Percentiles rank a stretch among this genome's conserved stretches.
Evolutionary conservation across 768 basidiomycete genomes (phyloP).

Genomic region (Cystobasidium ongulense): DNA sequence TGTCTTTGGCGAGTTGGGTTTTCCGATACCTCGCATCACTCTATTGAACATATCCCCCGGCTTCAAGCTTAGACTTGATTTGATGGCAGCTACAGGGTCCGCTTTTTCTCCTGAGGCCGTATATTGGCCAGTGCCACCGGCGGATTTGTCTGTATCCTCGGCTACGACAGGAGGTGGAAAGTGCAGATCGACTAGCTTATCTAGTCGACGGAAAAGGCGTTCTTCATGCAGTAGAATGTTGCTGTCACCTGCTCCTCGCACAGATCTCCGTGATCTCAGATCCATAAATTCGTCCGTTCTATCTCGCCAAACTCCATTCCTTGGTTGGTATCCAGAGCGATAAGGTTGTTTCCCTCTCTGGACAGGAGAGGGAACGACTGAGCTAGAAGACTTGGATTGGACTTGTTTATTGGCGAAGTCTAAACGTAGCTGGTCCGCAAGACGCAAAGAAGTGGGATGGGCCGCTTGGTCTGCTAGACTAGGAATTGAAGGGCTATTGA

Average conservation of each 20-base stretch:
- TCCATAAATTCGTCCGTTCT: conserved; percentile 74
- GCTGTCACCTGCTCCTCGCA: conserved; percentile 61
- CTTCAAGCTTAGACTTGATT: background rate
- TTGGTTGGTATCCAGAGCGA: conserved; percentile 86
- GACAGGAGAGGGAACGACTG: background rate
- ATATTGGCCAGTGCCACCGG: conserved; percentile 64
- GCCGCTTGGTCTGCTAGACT: background rate
- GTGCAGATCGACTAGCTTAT: conserved; percentile 49
- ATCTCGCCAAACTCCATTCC: conserved; percentile 61
- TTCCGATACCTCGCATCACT: conserved; percentile 5
- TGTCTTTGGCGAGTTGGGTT: background rate
- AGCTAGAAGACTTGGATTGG: background rate
- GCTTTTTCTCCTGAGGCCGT: conserved; percentile 44
- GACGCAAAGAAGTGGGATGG: conserved; percentile 3
- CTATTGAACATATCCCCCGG: conserved; percentile 19
- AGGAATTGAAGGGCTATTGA: background rate
- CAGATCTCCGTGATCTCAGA: conserved; percentile 45
- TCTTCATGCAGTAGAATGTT: background rate
- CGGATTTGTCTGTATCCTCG: conserved; percentile 41
- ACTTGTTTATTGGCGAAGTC: conserved; percentile 24
- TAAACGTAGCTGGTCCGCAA: conserved; percentile 25
- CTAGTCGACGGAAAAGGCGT: background rate
- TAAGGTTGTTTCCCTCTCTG: conserved; percentile 49
- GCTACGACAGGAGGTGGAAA: conserved; percentile 46
- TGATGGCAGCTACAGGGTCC: conserved; percentile 23